Percentiles rank a stretch among this genome's conserved stretches.
Evolutionary conservation across 768 basidiomycete genomes (phyloP).

Genomic region (Termitomyces eurrhizus): DNA sequence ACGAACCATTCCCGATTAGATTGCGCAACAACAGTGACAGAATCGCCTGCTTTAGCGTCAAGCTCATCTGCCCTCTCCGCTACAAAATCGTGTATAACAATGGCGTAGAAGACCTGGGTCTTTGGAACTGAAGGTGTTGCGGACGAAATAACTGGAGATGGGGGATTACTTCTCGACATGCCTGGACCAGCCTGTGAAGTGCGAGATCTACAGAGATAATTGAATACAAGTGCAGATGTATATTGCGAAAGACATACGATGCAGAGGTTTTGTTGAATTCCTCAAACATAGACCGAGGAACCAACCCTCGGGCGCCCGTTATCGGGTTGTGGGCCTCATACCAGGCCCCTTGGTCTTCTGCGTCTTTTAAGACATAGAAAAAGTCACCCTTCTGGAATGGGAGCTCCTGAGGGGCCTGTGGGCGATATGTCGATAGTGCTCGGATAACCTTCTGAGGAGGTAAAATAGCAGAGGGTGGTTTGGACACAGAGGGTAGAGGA

Average conservation of each 20-base stretch:
- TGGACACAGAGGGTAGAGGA: constrained; percentile 64
- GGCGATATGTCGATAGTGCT: constrained; percentile 63
- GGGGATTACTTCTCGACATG: constrained; percentile 12
- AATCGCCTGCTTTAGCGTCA: constrained; percentile 90
- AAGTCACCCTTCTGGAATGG: constrained; percentile 94
- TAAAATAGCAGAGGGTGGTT: constrained; percentile 63
- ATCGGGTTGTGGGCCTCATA: constrained; percentile 96
- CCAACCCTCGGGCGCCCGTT: constrained; percentile 85
- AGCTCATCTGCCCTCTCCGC: constrained; percentile 98
- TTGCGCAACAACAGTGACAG: constrained; percentile 96
- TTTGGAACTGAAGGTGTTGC: constrained; percentile 29
- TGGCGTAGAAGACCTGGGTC: constrained; percentile 82
- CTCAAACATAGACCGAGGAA: constrained; percentile 85
- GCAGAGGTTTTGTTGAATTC: constrained; percentile 74
- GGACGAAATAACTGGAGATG: constrained; percentile 22
- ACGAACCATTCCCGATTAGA: constrained; percentile 99
- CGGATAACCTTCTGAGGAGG: constrained; percentile 97
- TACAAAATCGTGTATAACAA: constrained; percentile 91
- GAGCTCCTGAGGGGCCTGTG: constrained; percentile 78
- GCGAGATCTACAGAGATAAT: constrained; percentile 31
- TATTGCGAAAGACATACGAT: constrained; percentile 41
- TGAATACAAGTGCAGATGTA: constrained; percentile 3
- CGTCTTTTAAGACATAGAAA: constrained; percentile 89
- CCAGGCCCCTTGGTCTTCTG: constrained; percentile 55
- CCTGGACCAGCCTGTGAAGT: constrained; percentile 35